phyloP scores from a whole-genome alignment of 805 yeast genomes.

The Teunomyces tritomae region DNA sequence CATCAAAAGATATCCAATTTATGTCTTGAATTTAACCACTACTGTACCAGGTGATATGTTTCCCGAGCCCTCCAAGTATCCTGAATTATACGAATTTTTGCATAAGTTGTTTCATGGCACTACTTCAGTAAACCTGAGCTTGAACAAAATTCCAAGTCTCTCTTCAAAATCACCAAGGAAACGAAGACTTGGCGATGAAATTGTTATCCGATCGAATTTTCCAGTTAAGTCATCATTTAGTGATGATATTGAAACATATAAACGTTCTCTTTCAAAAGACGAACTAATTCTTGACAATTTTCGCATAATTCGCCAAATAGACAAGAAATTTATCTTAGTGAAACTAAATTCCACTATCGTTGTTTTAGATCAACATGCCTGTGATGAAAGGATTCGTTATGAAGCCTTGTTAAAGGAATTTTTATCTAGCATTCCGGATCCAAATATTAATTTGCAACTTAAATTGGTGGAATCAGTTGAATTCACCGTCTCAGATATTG shows the following conservation, averaged over 20 bases:
- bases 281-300: constrained; percentile 11
- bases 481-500: constrained; percentile 22
- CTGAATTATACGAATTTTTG: not conserved
- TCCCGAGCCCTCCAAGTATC: not conserved
- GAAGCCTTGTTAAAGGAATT: constrained; percentile 48
- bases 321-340: constrained; percentile 58
- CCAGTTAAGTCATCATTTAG: not conserved
- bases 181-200: not conserved
- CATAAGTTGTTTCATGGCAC: not conserved
- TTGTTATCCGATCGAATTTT: not conserved
- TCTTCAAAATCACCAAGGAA: constrained; percentile 22
- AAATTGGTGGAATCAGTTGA: constrained; percentile 8
- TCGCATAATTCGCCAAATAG: constrained; percentile 56
- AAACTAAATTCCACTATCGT: constrained; percentile 24
- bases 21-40: constrained; percentile 26
- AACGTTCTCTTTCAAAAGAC: not conserved
- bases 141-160: not conserved
- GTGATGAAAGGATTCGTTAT: constrained; percentile 69
- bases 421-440: constrained; percentile 23
- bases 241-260: not conserved
- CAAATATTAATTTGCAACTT: constrained; percentile 6
- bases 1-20: constrained; percentile 28
- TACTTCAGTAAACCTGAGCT: not conserved
- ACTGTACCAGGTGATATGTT: constrained; percentile 15
- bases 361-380: constrained; percentile 79